These are phyloP conservation scores for Fusarium tupiense DNA, from an alignment of 2,329 filamentous ascomycete genomes.

Conservation along the genomic window DNA sequence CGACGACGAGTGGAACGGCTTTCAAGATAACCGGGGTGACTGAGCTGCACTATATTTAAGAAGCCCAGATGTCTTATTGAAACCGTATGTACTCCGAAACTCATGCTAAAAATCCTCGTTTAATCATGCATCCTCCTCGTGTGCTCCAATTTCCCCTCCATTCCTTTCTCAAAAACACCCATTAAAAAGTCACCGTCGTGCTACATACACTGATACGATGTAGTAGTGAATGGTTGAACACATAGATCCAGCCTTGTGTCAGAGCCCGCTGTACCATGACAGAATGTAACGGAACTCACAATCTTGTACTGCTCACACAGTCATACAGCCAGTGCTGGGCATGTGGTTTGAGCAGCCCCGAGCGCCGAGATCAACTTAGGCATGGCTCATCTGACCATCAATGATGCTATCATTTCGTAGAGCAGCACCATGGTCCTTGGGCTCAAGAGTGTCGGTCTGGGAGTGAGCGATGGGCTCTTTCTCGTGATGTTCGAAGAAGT, in stretches of 20 bases:
- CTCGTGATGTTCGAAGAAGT: slow-evolving; percentile 1
- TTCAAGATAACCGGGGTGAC: slow-evolving; percentile 13
- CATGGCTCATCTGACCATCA: slow-evolving; percentile 28
- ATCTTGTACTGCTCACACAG: slow-evolving; percentile 2
- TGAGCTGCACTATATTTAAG: not conserved
- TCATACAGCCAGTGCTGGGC: slow-evolving; percentile 5
- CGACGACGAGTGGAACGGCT: slow-evolving; percentile 14
- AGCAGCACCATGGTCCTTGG: slow-evolving; percentile 18
- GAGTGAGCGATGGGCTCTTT: slow-evolving; percentile 17
- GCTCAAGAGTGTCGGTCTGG: slow-evolving; percentile 32
- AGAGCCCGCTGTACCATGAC: slow-evolving; percentile 6
- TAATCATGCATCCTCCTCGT: slow-evolving; percentile 6
- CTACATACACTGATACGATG: slow-evolving; percentile 27
- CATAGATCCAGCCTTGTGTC: slow-evolving; percentile 19
- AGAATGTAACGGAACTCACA: slow-evolving; percentile 6
- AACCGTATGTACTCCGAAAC: slow-evolving; percentile 12
- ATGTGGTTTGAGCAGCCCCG: not conserved
- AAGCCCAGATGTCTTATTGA: slow-evolving; percentile 4
- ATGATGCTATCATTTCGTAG: slow-evolving; percentile 37
- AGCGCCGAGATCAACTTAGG: not conserved
- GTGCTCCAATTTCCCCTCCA: not conserved
- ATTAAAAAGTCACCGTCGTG: slow-evolving; percentile 5
- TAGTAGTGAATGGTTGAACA: slow-evolving; percentile 8
- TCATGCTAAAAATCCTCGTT: slow-evolving; percentile 10
- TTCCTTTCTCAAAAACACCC: not conserved